Evolutionary conservation across 2,329 filamentous ascomycete species (phyloP).

Genomic region (Penicillium brasilianum): DNA sequence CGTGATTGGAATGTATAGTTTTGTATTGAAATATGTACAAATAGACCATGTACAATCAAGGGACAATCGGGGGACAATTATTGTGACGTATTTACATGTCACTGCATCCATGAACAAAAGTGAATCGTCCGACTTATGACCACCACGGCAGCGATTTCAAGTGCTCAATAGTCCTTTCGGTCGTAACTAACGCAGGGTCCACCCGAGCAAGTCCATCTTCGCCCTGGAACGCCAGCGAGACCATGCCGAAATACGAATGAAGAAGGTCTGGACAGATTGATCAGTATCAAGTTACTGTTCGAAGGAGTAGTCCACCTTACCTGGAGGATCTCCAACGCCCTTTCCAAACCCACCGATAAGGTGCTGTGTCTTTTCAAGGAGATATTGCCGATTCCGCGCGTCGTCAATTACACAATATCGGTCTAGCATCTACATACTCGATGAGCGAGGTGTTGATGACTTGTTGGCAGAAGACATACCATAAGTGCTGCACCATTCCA

Average conservation of each 20-base stretch:
- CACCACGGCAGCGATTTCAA: slow-evolving; percentile 49
- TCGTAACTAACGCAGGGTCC: slow-evolving; percentile 78
- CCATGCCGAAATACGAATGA: slow-evolving; percentile 86
- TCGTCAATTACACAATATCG: slow-evolving; percentile 63
- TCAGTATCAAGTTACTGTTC: neutral
- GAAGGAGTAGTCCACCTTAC: slow-evolving; percentile 45
- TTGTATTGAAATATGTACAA: too few species aligned
- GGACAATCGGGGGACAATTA: neutral
- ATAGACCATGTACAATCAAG: neutral
- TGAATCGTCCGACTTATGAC: neutral
- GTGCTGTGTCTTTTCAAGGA: slow-evolving; percentile 87
- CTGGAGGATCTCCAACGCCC: slow-evolving; percentile 68
- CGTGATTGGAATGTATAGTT: too few species aligned
- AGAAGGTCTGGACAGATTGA: slow-evolving; percentile 66
- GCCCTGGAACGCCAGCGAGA: slow-evolving; percentile 74
- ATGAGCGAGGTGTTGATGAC: slow-evolving; percentile 16
- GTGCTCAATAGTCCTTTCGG: slow-evolving; percentile 52
- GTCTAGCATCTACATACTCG: slow-evolving; percentile 59
- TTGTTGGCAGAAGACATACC: slow-evolving; percentile 37
- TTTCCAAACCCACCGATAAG: slow-evolving; percentile 83
- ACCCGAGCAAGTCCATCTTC: slow-evolving; percentile 72
- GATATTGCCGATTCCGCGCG: slow-evolving; percentile 70
- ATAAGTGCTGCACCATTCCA: slow-evolving; percentile 76
- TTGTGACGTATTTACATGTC: neutral
- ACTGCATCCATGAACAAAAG: neutral